A percentile compares a stretch with the other conserved stretches of the same genome.
Evolutionary conservation across 2,329 filamentous ascomycete genomes (phyloP).

Genomic region (Lecanicillium sp.): DNA sequence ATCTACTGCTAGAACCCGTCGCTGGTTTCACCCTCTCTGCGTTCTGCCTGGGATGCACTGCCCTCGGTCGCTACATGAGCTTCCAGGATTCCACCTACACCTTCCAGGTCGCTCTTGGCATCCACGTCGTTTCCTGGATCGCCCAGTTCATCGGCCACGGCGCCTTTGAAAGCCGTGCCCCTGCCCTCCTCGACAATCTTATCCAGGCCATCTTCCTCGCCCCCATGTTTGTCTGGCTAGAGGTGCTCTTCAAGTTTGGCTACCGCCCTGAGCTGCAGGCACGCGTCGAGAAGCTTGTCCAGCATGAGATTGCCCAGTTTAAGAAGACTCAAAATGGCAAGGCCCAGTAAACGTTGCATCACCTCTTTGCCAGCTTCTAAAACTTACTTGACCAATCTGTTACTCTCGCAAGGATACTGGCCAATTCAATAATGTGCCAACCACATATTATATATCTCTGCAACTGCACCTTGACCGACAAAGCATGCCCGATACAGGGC

Average conservation of each 20-base stretch:
- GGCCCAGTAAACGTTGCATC: constrained; percentile 30
- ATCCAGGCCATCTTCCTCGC: constrained; percentile 88
- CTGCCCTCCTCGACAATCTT: constrained; percentile 83
- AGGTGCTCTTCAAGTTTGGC: constrained; percentile 81
- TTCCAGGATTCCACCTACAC: constrained; percentile 41
- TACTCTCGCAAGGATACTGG: too few relatives aligned
- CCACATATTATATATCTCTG: not conserved
- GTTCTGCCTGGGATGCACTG: constrained; percentile 67
- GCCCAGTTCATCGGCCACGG: constrained; percentile 89
- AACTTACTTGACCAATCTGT: too few relatives aligned
- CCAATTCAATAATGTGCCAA: not conserved
- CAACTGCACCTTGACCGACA: not conserved
- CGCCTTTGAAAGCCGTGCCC: constrained; percentile 77
- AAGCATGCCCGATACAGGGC: not conserved
- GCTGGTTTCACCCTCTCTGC: constrained; percentile 72
- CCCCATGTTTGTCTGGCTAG: constrained; percentile 95
- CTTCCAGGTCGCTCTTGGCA: constrained; percentile 50
- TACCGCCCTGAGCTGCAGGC: constrained; percentile 83
- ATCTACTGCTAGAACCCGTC: constrained; percentile 88
- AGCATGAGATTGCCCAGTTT: constrained; percentile 70
- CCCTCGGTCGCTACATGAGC: constrained; percentile 67
- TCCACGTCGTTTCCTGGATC: constrained; percentile 74
- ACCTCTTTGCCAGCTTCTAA: too few relatives aligned
- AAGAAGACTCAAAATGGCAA: constrained; percentile 49
- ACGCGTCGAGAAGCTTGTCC: constrained; percentile 68